A percentile compares a stretch with the other conserved stretches of the same genome.
Evolutionary conservation across 192 early-diverging fungal genomes (phyloP).

Genomic region (Umbelopsis sp.): DNA sequence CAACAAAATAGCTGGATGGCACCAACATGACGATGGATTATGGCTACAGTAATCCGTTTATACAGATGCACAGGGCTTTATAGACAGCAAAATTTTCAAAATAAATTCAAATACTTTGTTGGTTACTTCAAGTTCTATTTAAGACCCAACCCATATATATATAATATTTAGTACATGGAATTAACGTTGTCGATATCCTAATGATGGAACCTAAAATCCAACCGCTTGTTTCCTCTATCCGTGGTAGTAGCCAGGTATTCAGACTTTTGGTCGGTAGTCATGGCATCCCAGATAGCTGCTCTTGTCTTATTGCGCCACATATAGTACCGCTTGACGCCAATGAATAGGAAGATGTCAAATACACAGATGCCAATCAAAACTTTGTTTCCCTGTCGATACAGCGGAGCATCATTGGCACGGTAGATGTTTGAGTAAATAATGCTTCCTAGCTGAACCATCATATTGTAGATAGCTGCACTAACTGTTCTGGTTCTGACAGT

Average conservation of each 20-base stretch:
- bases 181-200: background rate
- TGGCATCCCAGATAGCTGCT: slow-evolving; percentile 44
- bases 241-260: slow-evolving; percentile 52
- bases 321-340: slow-evolving; percentile 44
- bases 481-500: slow-evolving; percentile 47
- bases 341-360: slow-evolving; percentile 44
- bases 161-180: background rate
- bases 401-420: slow-evolving; percentile 44
- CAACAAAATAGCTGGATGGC: too few relatives aligned
- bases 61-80: too few relatives aligned
- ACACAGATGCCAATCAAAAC: slow-evolving; percentile 44
- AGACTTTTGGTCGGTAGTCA: slow-evolving; percentile 51
- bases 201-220: slow-evolving; percentile 47
- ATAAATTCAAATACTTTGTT: too few relatives aligned
- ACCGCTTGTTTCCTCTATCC: slow-evolving; percentile 47
- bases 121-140: background rate
- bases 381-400: slow-evolving; percentile 49
- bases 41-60: too few relatives aligned
- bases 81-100: too few relatives aligned
- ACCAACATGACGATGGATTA: too few relatives aligned
- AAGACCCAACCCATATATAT: background rate
- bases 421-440: slow-evolving; percentile 42
- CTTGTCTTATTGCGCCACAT: slow-evolving; percentile 42
- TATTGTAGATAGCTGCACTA: slow-evolving; percentile 47
- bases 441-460: slow-evolving; percentile 42